Percentiles rank a stretch among this genome's conserved stretches.
Evolutionary conservation across 768 basidiomycete genomes (phyloP).

Genomic region (Hygrocybe coccinea): DNA sequence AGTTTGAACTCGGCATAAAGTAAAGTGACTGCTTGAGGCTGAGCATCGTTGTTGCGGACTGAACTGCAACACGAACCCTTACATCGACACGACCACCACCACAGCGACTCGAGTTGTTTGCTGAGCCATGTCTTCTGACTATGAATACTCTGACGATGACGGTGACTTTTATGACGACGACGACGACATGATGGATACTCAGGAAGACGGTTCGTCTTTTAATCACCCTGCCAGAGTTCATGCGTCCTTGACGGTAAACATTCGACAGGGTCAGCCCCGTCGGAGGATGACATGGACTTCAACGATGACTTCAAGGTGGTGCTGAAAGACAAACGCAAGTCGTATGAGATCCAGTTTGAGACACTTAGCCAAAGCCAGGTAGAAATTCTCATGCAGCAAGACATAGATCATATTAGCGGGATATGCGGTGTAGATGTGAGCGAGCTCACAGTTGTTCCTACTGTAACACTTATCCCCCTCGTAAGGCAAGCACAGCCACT

Average conservation of each 20-base stretch:
- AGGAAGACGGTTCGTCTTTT: constrained; percentile 40
- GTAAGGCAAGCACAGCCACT: constrained; percentile 61
- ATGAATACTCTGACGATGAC: constrained; percentile 67
- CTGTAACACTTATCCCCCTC: constrained; percentile 4
- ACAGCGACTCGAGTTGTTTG: neutral
- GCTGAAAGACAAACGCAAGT: constrained; percentile 53
- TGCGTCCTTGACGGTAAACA: neutral
- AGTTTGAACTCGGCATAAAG: neutral
- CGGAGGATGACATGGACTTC: constrained; percentile 66
- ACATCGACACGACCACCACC: neutral
- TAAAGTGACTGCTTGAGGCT: neutral
- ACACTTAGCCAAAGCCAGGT: constrained; percentile 68
- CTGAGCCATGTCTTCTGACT: constrained; percentile 50
- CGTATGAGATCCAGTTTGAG: constrained; percentile 84
- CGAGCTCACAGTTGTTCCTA: constrained; percentile 16
- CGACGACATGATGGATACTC: constrained; percentile 65
- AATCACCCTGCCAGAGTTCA: too few species aligned
- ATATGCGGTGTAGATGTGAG: constrained; percentile 88
- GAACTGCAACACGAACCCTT: too few species aligned
- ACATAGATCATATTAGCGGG: constrained; percentile 81
- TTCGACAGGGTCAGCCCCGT: constrained; percentile 10
- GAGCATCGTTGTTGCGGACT: neutral
- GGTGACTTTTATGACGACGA: constrained; percentile 58
- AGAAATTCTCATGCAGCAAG: constrained; percentile 69
- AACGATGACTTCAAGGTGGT: constrained; percentile 64